Evolutionary conservation across 2,329 filamentous ascomycete genomes (phyloP), one percentile per base, ranked within the genome.

Genomic region (Emergomyces pasteurianus): DNA sequence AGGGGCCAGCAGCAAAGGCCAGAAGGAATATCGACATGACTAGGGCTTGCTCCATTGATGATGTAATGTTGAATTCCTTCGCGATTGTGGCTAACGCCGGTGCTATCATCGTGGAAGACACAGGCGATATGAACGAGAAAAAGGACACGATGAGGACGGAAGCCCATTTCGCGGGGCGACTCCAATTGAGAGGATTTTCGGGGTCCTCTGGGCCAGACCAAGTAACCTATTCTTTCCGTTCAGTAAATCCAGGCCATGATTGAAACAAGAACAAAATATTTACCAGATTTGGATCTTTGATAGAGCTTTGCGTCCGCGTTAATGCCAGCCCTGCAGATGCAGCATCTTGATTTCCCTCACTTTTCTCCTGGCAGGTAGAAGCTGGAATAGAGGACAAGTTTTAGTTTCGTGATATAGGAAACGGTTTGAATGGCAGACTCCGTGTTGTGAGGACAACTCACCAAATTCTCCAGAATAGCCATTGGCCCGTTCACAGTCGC

Each of bases 61-160:
- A 75, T 0, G 72, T 70, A 49, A 86, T 82, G 60, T 79, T 63
- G 42, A 87, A 76, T 34, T 86, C 82, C 1, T 67, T 65, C n/a
- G 78, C 76, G 55, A 87, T 82, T 2, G 75, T 69, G 10, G 70
- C 69, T 46, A 87, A 66, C 0, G 77, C 80, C 0, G 81, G 81
- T 0, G 80, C 77, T 2, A 82, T 69, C 79, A 87, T 86, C 42
- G 81, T 82, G 4, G 82, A 84, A 1, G 84, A 83, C 31, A 87
- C 82, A 0, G 85, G 84, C 2, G 83, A 84, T 62, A 86, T 81
- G 64, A 86, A 79, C 1, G 83, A 84, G 68, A 85, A 85, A 57
- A 76, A 73, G 0, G 83, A 79, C 36, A 85, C 75, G 59, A 83
- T 75, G 46, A 83, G 72, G 1, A 81, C 79, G 23, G 79, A 79